Base-by-base conservation (phyloP, 1,139 yeast genomes). In the Petasospora fabianii region DNA sequence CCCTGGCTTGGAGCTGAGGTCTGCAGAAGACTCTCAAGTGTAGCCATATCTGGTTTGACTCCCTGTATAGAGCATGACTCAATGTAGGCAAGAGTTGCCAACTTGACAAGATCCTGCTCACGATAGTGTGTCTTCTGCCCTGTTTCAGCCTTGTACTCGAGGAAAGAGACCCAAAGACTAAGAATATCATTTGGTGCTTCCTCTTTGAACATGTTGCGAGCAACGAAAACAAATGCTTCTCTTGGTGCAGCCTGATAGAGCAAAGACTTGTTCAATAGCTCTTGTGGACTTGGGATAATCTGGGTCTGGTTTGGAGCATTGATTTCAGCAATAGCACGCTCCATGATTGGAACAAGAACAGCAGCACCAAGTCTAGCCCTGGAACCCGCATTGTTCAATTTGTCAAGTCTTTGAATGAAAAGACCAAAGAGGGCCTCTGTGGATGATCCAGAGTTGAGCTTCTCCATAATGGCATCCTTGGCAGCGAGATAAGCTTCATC, bases 161-260 rank as follows among this genome's bases (percentile, higher is more conserved):
- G 30, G 31, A 27, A 52, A 1, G 50, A 39, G 3, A 54, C 55
- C 56, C 56, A 54, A n/a, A 51, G 29, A 3, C 43, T 34, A 21
- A 54, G 34, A 7, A 48, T 46, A 17, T 41, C 51, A 9, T 32
- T 20, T 9, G 27, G 16, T 1, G 43, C 39, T 5, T 49, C 51
- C 5, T 44, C 40, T 24, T 36, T 39, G 27, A 50, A 35, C 24
- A 42, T 21, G 21, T 44, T 34, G 4, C 21, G 14, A 12, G 49
- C 48, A 22, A 49, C 46, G 7, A 13, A 19, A 10, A 39, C 30
- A 22, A 47, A 48, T 0, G 39, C 34, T 3, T 28, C 24, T 8
- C 34, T 28, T n/a, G 53, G 53, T 28, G 47, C 34, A 10, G 37
- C 39, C 27, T 42, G 39, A 24, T 43, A 44, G 16, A 34, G 20